A percentile compares a stretch with the other conserved stretches of the same genome.
phyloP scores from a whole-genome alignment of 2,329 filamentous ascomycete species.

The Aspergillus sp. region DNA sequence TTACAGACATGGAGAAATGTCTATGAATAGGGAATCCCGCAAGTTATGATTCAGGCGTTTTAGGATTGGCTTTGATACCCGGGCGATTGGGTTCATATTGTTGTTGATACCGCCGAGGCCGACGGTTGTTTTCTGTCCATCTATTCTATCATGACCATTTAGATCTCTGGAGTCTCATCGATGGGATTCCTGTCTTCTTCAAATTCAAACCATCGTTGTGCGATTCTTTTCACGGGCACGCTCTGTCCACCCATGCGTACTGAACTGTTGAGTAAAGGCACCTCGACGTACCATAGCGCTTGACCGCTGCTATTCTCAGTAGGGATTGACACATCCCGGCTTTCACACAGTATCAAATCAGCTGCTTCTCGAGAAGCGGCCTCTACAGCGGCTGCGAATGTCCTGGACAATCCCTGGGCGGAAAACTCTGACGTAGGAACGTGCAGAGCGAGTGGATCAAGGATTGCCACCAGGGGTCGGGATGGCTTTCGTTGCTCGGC shows the following conservation, averaged over 20 bases:
- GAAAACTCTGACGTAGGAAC: slow-evolving; percentile 45
- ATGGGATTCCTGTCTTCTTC: slow-evolving; percentile 32
- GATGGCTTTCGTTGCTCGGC: neutral
- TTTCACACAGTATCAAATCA: slow-evolving; percentile 42
- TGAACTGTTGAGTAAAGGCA: slow-evolving; percentile 63
- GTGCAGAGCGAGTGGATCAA: slow-evolving; percentile 43
- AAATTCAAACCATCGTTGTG: slow-evolving; percentile 66
- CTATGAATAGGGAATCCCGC: slow-evolving; percentile 44
- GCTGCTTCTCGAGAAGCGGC: slow-evolving; percentile 27
- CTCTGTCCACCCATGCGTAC: slow-evolving; percentile 55
- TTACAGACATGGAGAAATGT: slow-evolving; percentile 97
- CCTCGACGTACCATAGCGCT: slow-evolving; percentile 47
- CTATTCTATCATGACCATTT: slow-evolving; percentile 9
- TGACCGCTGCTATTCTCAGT: slow-evolving; percentile 27
- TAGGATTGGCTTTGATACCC: slow-evolving; percentile 39
- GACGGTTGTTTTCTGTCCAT: slow-evolving; percentile 10
- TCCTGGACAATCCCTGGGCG: slow-evolving; percentile 47
- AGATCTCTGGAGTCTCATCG: slow-evolving; percentile 4
- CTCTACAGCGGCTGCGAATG: slow-evolving; percentile 40
- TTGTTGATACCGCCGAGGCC: slow-evolving; percentile 5
- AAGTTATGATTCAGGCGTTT: slow-evolving; percentile 32
- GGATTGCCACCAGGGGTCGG: slow-evolving; percentile 35
- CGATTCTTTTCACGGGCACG: slow-evolving; percentile 56
- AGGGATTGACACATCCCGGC: slow-evolving; percentile 29
- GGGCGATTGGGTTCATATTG: slow-evolving; percentile 26